Base-by-base conservation (phyloP, 495 filamentous ascomycete species). In the Daldinia decipiens region DNA sequence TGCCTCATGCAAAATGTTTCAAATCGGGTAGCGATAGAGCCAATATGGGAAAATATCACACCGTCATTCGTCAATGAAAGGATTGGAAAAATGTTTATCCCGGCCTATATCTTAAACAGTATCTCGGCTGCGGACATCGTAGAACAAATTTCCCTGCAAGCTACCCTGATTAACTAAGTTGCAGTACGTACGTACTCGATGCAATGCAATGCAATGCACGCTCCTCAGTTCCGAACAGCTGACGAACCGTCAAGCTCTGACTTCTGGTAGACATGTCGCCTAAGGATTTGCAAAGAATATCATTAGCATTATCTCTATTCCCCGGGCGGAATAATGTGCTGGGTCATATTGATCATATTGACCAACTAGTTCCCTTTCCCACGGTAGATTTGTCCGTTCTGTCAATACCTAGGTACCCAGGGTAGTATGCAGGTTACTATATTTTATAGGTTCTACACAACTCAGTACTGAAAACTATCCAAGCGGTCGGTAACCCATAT, bases 121-220 rank as follows among this genome's bases (percentile, higher is more conserved):
- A 34, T 63, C 54, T 67, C 53, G 68, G 58, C 53, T 59, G 34
- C 32, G 58, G 52, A n/a, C 38, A 50, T 60, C 55, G 13, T 51
- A 31, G 19, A 70, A 59, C 53, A 52, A 40, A 40, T 17, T 40
- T 9, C 40, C 55, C 21, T 56, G 27, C 47, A 63, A 29, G 31
- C 15, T 47, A 57, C 52, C 29, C 38, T 36, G 24, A 57, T 56
- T n/a, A 34, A 50, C 34, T 31, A 2, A 34, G 17, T 27, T 31
- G 8, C 21, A 57, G 12, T 65, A 55, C 54, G n/a, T 55, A 24
- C 8, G 19, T 21, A 47, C 8, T 47, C 4, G 45, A 64, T 68
- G 55, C 65, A 1, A 68, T 65, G 64, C 60, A 40, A 68, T 68
- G 70, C 65, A 57, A 68, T 65, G 64, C 61, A 65, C 24, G 40